Conservation (phyloP, 257 asterid genomes). For the Coffea canephora region DNA sequence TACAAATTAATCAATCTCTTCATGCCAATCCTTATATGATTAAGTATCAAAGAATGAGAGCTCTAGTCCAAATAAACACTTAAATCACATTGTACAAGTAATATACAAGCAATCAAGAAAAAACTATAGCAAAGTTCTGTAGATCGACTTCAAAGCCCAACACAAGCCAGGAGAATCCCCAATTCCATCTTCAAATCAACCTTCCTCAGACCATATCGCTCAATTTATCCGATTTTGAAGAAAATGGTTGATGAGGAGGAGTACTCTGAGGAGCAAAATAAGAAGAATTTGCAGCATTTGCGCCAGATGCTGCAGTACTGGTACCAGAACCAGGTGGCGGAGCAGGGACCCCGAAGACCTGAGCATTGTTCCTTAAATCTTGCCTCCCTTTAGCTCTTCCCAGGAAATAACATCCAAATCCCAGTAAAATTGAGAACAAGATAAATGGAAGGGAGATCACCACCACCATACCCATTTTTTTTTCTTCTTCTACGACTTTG, state of each 20-base stretch:
- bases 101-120: background rate
- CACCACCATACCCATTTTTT: slow-evolving; percentile 76
- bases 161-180: background rate
- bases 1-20: background rate
- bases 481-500: too few relatives aligned
- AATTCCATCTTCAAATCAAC: background rate
- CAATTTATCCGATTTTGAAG: slow-evolving; percentile 8
- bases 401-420: slow-evolving; percentile 75
- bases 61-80: background rate
- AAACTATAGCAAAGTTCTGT: background rate
- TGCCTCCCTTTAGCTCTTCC: slow-evolving; percentile 83
- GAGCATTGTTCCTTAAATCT: slow-evolving; percentile 61
- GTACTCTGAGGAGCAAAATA: too few relatives aligned
- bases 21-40: background rate
- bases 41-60: background rate
- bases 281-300: slow-evolving; percentile 16
- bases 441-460: slow-evolving; percentile 79
- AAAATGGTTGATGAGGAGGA: too few relatives aligned
- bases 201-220: slow-evolving; percentile 12
- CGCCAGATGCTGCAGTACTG: background rate
- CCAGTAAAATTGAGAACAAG: slow-evolving; percentile 60
- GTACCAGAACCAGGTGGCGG: slow-evolving; percentile 56
- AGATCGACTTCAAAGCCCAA: background rate
- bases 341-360: slow-evolving; percentile 68
- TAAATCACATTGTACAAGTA: background rate